Conservation (phyloP, 2,329 filamentous ascomycete species). For the Aaosphaeria arxii region DNA sequence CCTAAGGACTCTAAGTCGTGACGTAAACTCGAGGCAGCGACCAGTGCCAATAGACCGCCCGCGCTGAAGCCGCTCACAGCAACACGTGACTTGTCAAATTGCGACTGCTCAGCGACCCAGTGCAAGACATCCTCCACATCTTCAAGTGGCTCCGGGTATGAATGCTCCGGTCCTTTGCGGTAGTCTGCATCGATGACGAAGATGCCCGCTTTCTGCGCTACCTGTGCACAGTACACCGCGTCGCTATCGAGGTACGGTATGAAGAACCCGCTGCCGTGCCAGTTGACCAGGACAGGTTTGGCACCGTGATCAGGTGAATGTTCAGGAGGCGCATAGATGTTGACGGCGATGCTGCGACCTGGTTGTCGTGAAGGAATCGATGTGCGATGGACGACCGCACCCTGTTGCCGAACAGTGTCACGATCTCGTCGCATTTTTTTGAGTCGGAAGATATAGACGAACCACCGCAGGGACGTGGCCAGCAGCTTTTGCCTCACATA, state of each 20-base stretch:
- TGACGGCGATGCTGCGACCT: constrained; percentile 12
- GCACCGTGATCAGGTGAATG: constrained; percentile 1
- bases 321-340: constrained; percentile 15
- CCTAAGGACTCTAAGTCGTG: constrained; percentile 5
- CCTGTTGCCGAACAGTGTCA: too few relatives aligned
- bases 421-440: too few relatives aligned
- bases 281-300: constrained; percentile 31
- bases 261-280: constrained; percentile 34
- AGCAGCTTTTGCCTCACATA: too few relatives aligned
- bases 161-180: constrained; percentile 38
- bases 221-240: constrained; percentile 34
- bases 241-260: constrained; percentile 40
- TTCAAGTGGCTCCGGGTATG: constrained; percentile 37
- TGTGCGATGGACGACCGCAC: background rate
- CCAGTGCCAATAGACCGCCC: constrained; percentile 39
- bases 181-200: constrained; percentile 38
- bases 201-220: constrained; percentile 25
- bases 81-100: constrained; percentile 28
- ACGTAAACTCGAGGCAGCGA: constrained; percentile 13
- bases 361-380: constrained; percentile 18
- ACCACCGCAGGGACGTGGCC: too few relatives aligned
- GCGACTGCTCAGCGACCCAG: constrained; percentile 29
- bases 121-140: constrained; percentile 34
- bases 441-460: too few relatives aligned
- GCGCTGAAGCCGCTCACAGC: constrained; percentile 41